Evolutionary conservation across 164 flowering plant genomes (phyloP).

Genomic region (Euptelea pleiosperma): DNA sequence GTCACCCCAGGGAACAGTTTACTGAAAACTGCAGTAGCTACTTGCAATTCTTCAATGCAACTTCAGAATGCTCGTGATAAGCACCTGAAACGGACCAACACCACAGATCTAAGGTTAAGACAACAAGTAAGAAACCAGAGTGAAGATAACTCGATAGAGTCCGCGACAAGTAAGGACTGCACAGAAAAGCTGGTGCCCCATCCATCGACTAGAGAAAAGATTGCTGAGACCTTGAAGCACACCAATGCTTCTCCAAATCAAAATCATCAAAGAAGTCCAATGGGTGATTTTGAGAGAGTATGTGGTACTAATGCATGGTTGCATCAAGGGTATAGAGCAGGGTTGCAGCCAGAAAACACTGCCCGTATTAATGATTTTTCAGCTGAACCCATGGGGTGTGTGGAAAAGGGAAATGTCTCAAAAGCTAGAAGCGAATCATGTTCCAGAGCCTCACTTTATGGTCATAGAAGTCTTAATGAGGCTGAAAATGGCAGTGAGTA

Average conservation of each 20-base stretch:
- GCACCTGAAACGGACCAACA: constrained; percentile 18
- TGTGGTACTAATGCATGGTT: constrained; percentile 15
- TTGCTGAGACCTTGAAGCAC: constrained; percentile 23
- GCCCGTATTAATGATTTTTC: constrained; percentile 12
- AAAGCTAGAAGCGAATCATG: constrained; percentile 14
- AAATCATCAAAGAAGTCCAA: constrained; percentile 10
- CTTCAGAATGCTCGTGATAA: constrained; percentile 22
- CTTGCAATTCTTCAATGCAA: constrained; percentile 10
- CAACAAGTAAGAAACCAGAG: constrained; percentile 8
- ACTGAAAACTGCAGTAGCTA: constrained; percentile 4
- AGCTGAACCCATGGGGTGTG: constrained; percentile 11
- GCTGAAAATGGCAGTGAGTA: constrained; percentile 20
- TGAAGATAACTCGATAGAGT: constrained; percentile 20
- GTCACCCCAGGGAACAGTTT: constrained; percentile 7
- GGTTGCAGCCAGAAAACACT: constrained; percentile 13
- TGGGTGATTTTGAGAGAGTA: constrained; percentile 18
- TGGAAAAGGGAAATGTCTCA: constrained; percentile 20
- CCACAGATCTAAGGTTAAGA: constrained; percentile 17
- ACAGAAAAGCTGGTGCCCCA: constrained; percentile 22
- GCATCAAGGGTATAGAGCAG: constrained; percentile 21
- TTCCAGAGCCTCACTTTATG: constrained; percentile 22
- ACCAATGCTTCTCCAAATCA: constrained; percentile 18
- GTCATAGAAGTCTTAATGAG: constrained; percentile 22
- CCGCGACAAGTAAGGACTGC: constrained; percentile 14
- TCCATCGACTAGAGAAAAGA: constrained; percentile 21